Evolutionary conservation across 768 basidiomycete species (phyloP).

Genomic region (Boletus rubroflammeus): DNA sequence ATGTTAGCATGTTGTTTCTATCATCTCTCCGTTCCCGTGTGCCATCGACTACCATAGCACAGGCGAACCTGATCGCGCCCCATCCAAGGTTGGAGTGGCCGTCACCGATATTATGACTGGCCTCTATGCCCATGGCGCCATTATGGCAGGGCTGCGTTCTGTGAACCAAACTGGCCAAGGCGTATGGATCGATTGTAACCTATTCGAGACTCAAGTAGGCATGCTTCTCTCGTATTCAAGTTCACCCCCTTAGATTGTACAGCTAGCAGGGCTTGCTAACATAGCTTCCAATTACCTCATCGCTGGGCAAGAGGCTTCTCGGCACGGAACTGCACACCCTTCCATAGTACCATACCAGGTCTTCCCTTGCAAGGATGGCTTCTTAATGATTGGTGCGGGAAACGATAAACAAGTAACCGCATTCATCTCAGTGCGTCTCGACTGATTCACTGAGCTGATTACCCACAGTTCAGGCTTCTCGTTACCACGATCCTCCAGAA

Average conservation of each 20-base stretch:
- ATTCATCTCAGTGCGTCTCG: background rate
- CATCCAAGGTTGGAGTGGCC: slow-evolving; percentile 94
- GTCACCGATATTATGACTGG: slow-evolving; percentile 87
- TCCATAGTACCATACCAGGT: slow-evolving; percentile 93
- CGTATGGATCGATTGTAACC: slow-evolving; percentile 87
- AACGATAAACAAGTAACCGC: slow-evolving; percentile 74
- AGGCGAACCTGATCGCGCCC: slow-evolving; percentile 81
- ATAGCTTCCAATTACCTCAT: slow-evolving; percentile 94
- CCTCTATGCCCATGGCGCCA: slow-evolving; percentile 87
- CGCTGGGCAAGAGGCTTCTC: slow-evolving; percentile 71
- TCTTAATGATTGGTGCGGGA: slow-evolving; percentile 90
- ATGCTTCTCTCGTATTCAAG: background rate
- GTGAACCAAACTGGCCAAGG: slow-evolving; percentile 82
- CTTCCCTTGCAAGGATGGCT: slow-evolving; percentile 83
- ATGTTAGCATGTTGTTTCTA: slow-evolving; percentile 50
- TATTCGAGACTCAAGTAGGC: slow-evolving; percentile 85
- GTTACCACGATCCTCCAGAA: slow-evolving; percentile 57
- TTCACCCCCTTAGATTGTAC: slow-evolving; percentile 2
- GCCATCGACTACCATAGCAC: slow-evolving; percentile 48
- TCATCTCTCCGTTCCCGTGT: slow-evolving; percentile 8
- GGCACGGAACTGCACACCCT: slow-evolving; percentile 92
- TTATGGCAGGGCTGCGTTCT: slow-evolving; percentile 85
- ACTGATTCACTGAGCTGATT: slow-evolving; percentile 11
- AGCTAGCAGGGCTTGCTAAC: slow-evolving; percentile 90
- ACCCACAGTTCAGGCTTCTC: slow-evolving; percentile 63